Evolutionary conservation across 805 yeast genomes (phyloP).

Genomic region (Metschnikowia amazonensis): DNA sequence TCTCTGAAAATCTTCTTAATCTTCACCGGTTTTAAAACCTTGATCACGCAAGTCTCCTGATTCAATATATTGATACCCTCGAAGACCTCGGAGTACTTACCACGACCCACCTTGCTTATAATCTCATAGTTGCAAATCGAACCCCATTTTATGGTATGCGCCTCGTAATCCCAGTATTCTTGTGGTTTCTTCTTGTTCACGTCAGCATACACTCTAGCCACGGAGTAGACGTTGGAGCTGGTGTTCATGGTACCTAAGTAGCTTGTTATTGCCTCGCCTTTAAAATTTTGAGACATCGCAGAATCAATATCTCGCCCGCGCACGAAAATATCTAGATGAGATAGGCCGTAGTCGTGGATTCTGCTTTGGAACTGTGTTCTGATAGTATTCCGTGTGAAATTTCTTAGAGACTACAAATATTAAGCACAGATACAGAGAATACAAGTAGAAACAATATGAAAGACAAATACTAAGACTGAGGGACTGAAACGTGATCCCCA

Average conservation of each 20-base stretch:
- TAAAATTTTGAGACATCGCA: constrained; percentile 14
- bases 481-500: background rate
- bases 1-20: constrained; percentile 88
- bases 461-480: background rate
- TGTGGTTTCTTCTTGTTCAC: constrained; percentile 64
- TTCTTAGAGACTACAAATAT: background rate
- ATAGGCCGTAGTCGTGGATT: background rate
- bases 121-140: constrained; percentile 61
- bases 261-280: constrained; percentile 4
- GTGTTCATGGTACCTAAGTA: constrained; percentile 6
- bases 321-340: constrained; percentile 4
- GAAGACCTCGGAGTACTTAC: constrained; percentile 94
- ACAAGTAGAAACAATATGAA: no score
- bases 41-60: constrained; percentile 68
- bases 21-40: constrained; percentile 89
- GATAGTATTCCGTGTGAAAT: background rate
- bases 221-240: constrained; percentile 22
- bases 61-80: constrained; percentile 70
- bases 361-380: background rate
- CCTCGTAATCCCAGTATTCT: constrained; percentile 85
- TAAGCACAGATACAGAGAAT: no score
- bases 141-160: constrained; percentile 44
- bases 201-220: constrained; percentile 64
- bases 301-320: constrained; percentile 9
- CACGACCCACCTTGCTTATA: constrained; percentile 80